Percentiles rank a stretch among this genome's conserved stretches.
Conservation (phyloP, 1,284 basidiomycete genomes). For the Heterobasidion irregulare region DNA sequence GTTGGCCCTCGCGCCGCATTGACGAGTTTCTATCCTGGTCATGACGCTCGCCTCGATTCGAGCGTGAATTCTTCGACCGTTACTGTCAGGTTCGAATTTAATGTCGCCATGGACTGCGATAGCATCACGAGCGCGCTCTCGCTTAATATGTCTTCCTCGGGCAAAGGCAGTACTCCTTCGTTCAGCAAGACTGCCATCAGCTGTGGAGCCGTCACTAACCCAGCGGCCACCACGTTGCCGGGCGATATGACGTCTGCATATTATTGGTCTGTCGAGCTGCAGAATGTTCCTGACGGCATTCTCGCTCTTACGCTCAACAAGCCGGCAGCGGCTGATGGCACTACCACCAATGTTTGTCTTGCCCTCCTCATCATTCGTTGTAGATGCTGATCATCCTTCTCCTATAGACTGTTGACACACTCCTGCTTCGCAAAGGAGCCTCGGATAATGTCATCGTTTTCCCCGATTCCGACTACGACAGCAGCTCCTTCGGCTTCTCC, state of each 20-base stretch:
- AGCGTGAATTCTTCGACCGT: conserved; percentile 52
- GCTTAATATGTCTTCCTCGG: conserved; percentile 64
- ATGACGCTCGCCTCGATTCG: conserved; percentile 66
- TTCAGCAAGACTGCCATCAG: conserved; percentile 33
- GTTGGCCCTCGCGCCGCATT: conserved; percentile 60
- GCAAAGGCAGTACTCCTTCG: conserved; percentile 47
- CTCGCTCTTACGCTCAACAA: conserved; percentile 64
- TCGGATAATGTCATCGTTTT: conserved; percentile 75
- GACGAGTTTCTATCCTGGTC: conserved; percentile 76
- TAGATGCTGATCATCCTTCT: conserved; percentile 9
- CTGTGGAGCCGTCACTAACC: conserved; percentile 39
- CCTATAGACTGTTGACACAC: conserved; percentile 55
- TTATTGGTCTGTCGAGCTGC: conserved; percentile 67
- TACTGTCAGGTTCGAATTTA: conserved; percentile 73
- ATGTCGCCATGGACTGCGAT: conserved; percentile 63
- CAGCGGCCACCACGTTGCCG: conserved; percentile 36
- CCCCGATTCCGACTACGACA: conserved; percentile 72
- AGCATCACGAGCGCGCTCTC: conserved; percentile 54
- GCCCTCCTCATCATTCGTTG: conserved; percentile 1
- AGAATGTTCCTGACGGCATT: conserved; percentile 73
- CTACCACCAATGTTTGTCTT: conserved; percentile 45
- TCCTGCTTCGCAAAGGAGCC: conserved; percentile 74
- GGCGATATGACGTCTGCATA: conserved; percentile 54
- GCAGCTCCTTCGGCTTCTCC: conserved; percentile 49
- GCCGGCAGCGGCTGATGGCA: conserved; percentile 35